A percentile compares a stretch with the other conserved stretches of the same genome.
These are phyloP conservation scores for Boletus reticuloceps DNA, from an alignment of 768 basidiomycete genomes.

Conservation along the genomic window DNA sequence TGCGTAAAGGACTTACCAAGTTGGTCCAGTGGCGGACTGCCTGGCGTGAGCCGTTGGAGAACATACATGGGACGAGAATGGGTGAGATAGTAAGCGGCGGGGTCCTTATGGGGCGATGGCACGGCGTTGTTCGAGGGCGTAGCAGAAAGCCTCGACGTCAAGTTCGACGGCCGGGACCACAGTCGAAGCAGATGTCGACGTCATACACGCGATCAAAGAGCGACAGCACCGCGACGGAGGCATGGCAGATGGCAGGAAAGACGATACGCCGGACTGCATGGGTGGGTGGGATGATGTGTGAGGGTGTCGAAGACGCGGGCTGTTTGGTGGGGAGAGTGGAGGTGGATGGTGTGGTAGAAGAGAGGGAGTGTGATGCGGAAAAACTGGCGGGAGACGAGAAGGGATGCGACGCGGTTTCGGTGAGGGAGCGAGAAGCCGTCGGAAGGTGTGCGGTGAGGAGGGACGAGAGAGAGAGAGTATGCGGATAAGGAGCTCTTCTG, in stretches of 20 bases:
- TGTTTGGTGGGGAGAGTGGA: no score
- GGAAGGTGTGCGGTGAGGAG: slow-evolving; percentile 21
- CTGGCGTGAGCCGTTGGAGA: slow-evolving; percentile 44
- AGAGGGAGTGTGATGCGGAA: slow-evolving; percentile 56
- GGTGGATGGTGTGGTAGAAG: slow-evolving; percentile 51
- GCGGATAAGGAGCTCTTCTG: slow-evolving; percentile 46
- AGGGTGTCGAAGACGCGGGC: slow-evolving; percentile 42
- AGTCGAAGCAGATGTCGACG: slow-evolving; percentile 38
- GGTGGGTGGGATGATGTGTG: slow-evolving; percentile 32
- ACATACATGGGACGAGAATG: slow-evolving; percentile 45
- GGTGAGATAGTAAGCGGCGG: slow-evolving; percentile 54
- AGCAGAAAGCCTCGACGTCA: slow-evolving; percentile 38
- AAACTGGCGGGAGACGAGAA: slow-evolving; percentile 52
- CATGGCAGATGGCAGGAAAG: slow-evolving; percentile 40
- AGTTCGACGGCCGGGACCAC: background rate
- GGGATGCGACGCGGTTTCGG: slow-evolving; percentile 36
- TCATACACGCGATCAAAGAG: slow-evolving; percentile 33
- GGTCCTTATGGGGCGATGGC: slow-evolving; percentile 46
- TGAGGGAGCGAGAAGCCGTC: slow-evolving; percentile 17
- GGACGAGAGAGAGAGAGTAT: slow-evolving; percentile 37
- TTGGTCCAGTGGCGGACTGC: slow-evolving; percentile 42
- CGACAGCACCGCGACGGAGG: slow-evolving; percentile 38
- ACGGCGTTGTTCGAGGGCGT: slow-evolving; percentile 36
- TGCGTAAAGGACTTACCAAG: slow-evolving; percentile 42
- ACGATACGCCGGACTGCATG: slow-evolving; percentile 40